Evolutionary conservation across 768 basidiomycete genomes (phyloP).

Genomic region (Mycena indigotica): DNA sequence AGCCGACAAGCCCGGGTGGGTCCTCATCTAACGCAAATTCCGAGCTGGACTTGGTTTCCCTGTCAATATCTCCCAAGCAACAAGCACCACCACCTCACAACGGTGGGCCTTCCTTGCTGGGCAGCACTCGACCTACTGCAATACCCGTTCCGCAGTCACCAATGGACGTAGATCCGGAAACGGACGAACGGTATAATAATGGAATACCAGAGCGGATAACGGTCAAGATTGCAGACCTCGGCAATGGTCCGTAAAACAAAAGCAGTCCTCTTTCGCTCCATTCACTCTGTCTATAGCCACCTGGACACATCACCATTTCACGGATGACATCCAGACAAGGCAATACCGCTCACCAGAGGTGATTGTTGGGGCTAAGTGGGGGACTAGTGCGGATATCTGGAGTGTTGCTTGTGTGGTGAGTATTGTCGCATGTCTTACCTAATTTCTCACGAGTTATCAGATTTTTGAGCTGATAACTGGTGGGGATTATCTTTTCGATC

Average conservation of each 20-base stretch:
- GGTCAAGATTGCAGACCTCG: conserved; percentile 98
- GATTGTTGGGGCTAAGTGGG: conserved; percentile 95
- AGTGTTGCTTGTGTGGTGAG: conserved; percentile 91
- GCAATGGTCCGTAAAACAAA: conserved; percentile 69
- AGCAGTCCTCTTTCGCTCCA: conserved; percentile 8
- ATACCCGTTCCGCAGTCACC: conserved; percentile 29
- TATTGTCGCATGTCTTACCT: conserved; percentile 19
- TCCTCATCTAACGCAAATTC: conserved; percentile 15
- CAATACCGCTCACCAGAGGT: conserved; percentile 99
- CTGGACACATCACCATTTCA: conserved; percentile 95
- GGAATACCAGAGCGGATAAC: conserved; percentile 69
- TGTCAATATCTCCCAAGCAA: conserved; percentile 17
- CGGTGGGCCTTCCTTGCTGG: conserved; percentile 70
- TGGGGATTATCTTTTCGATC: conserved; percentile 98
- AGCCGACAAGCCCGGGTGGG: conserved; percentile 22
- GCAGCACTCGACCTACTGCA: conserved; percentile 54
- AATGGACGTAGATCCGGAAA: conserved; percentile 17
- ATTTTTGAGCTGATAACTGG: conserved; percentile 95
- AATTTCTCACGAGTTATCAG: conserved; percentile 38
- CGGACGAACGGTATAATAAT: conserved; percentile 18
- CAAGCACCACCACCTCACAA: not conserved
- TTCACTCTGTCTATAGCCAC: conserved; percentile 56
- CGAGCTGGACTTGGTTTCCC: conserved; percentile 17
- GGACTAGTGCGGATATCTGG: conserved; percentile 95
- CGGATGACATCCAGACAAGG: conserved; percentile 96